Conservation (phyloP, 2,329 filamentous ascomycete genomes). For the Cytospora piceae region DNA sequence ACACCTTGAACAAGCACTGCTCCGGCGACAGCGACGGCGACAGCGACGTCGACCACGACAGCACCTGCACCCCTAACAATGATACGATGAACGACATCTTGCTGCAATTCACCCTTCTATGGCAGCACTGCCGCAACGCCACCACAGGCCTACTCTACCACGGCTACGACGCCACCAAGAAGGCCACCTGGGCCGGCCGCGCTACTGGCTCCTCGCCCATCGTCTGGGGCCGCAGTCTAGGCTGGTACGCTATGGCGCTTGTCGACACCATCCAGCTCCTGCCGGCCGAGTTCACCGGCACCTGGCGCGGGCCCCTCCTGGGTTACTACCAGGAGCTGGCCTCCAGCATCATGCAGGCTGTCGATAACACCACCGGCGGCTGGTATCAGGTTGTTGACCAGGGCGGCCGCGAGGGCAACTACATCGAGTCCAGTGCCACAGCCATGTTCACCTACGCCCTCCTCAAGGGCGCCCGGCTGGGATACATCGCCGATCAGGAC, state of each 20-base stretch:
- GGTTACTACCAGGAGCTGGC: neutral
- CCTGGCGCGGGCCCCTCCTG: neutral
- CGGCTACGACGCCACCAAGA: constrained; percentile 53
- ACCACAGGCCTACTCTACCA: constrained; percentile 51
- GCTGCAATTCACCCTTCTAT: constrained; percentile 48
- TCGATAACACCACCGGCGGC: constrained; percentile 33
- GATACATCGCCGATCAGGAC: constrained; percentile 35
- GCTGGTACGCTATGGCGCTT: constrained; percentile 40
- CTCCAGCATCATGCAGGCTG: neutral
- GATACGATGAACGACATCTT: constrained; percentile 46
- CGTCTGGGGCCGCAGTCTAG: constrained; percentile 55
- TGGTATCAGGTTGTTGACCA: constrained; percentile 44
- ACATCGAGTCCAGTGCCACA: constrained; percentile 42
- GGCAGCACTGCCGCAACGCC: constrained; percentile 44
- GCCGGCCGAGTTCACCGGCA: neutral
- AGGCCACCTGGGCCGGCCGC: constrained; percentile 52
- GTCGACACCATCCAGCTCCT: constrained; percentile 40
- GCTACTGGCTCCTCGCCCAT: constrained; percentile 51
- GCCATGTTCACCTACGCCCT: constrained; percentile 44
- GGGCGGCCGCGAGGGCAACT: constrained; percentile 37
- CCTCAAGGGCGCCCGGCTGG: constrained; percentile 41
- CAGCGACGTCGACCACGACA: neutral
- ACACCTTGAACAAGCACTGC: constrained; percentile 39
- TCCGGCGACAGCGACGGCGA: neutral
- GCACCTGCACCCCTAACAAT: neutral